phyloP scores from a whole-genome alignment of 306 rosid species.

The Cicer judaicum region DNA sequence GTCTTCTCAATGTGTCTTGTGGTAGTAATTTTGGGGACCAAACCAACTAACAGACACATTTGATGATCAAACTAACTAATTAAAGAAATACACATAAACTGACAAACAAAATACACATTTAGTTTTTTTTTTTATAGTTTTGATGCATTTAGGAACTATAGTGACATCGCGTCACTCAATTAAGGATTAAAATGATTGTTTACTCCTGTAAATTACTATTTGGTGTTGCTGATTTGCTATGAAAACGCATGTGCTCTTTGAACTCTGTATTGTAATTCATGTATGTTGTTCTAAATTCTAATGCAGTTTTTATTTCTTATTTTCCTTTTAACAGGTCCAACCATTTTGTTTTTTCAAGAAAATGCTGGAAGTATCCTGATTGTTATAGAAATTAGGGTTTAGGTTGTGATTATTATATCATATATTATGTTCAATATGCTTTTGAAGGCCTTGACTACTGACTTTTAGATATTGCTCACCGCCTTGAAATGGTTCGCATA shows the following conservation, averaged over 20 bases:
- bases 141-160: no score
- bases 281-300: slow-evolving; percentile 31
- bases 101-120: no score
- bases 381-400: slow-evolving; percentile 40
- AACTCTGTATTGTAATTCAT: slow-evolving; percentile 24
- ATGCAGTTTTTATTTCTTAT: slow-evolving; percentile 39
- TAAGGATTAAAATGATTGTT: not conserved
- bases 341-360: slow-evolving; percentile 95
- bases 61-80: no score
- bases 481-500: slow-evolving; percentile 95
- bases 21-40: no score
- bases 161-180: no score
- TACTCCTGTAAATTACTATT: not conserved
- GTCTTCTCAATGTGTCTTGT: no score
- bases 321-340: slow-evolving; percentile 79
- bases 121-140: no score
- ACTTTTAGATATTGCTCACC: slow-evolving; percentile 93
- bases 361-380: slow-evolving; percentile 99
- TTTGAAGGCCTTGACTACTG: slow-evolving; percentile 68
- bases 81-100: no score
- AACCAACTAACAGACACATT: no score
- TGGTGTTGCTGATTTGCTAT: slow-evolving; percentile 33
- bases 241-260: not conserved
- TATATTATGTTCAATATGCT: slow-evolving; percentile 38
- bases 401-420: slow-evolving; percentile 29